Evolutionary conservation across 306 rosid genomes (phyloP), one percentile per base, ranked within the genome.

Genomic region (Aeschynomene evenia): DNA sequence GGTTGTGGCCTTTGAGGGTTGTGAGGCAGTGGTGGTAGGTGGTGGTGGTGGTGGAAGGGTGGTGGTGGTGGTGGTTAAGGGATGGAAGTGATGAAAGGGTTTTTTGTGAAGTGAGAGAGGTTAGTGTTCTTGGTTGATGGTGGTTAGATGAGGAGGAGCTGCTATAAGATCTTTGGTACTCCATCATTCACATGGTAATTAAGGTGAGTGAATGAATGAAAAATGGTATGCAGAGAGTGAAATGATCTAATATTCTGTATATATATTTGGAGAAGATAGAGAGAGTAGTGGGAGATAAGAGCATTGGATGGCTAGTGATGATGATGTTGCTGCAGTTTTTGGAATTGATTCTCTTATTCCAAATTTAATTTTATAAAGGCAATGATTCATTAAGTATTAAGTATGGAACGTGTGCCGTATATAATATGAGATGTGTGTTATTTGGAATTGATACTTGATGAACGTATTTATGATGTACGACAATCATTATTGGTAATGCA

Each of bases 141-240:
- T 81, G 57, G 75, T 68, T 74, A 10, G 74, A 79, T 10, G 79
- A 80, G 36, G 82, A 80, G 16, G 82, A 33, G 61, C 6, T 37
- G 58, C 51, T 33, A 58, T 48, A 72, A 9, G 87, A 58, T 60
- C 66, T 70, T 24, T 79, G 81, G 72, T 63, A 56, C 45, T 85
- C 96, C 96, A 88, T 89, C 39, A 61, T 57, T 86, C 85, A 86
- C 77, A 75, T 77, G 79, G 49, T 56, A 34, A n/a, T n/a, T n/a
- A 6, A 4, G 59, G 45, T 56, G 51, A 66, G 22, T 61, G 36
- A n/a, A n/a, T n/a, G n/a, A n/a, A n/a, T n/a, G n/a, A 39, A 39
- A 9, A 67, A 54, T 72, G 76, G 80, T 34, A 48, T 39, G 49
- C 37, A 56, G 80, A 73, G 75, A 68, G 73, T 36, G 77, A 71